These are phyloP conservation scores for Coemansia sp. DNA, from an alignment of 192 early-diverging fungal genomes.

Conservation along the genomic window DNA sequence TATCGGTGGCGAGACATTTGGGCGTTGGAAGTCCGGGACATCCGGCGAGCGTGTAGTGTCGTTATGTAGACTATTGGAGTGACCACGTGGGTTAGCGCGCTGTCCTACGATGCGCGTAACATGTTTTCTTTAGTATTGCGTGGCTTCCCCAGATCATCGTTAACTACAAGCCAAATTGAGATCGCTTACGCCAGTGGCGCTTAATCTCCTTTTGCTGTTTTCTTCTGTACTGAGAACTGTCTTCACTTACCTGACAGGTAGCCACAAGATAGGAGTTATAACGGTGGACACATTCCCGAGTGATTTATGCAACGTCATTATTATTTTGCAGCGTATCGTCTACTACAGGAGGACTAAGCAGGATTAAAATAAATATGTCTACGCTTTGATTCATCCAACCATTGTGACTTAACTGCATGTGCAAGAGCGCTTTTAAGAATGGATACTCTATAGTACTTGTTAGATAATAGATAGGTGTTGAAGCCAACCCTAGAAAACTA, in stretches of 20 bases:
- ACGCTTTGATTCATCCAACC: not conserved
- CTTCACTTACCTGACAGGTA: not conserved
- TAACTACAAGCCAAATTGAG: not conserved
- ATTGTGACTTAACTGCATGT: too few relatives aligned
- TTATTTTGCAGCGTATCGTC: conserved; percentile 7
- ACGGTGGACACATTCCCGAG: not conserved
- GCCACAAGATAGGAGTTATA: not conserved
- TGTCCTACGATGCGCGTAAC: too few relatives aligned
- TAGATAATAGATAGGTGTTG: too few relatives aligned
- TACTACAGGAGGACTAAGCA: not conserved
- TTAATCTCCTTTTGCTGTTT: not conserved
- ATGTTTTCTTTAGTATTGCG: not conserved
- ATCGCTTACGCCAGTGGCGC: not conserved
- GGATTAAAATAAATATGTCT: not conserved
- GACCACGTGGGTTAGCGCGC: too few relatives aligned
- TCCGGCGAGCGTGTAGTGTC: too few relatives aligned
- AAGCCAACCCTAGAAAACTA: too few relatives aligned
- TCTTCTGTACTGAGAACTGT: not conserved
- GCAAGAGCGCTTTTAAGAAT: too few relatives aligned
- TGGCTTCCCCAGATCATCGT: conserved; percentile 11
- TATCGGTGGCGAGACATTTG: too few relatives aligned
- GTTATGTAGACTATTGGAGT: too few relatives aligned
- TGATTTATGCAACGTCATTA: not conserved
- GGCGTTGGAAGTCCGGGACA: too few relatives aligned
- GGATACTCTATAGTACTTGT: too few relatives aligned